Conservation (phyloP, 371 early-diverging fungal genomes). For the Basidiobolus meristosporus region DNA sequence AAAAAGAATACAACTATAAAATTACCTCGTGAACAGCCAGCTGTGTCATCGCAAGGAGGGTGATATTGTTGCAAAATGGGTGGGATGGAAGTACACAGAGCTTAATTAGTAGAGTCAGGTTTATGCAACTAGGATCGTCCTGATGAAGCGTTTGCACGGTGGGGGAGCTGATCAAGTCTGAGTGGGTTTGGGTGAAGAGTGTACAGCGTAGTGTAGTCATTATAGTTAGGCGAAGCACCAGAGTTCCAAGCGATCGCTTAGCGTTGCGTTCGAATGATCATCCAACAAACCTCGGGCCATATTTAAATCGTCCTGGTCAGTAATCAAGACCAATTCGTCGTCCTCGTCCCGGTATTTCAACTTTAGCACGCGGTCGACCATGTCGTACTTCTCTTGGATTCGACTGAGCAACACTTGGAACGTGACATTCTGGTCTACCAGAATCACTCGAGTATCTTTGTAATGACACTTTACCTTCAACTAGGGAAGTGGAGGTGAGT, state of each 20-base stretch:
- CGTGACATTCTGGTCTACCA: constrained; percentile 30
- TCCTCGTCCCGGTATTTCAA: constrained; percentile 83
- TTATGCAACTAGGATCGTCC: too few relatives aligned
- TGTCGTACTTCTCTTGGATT: constrained; percentile 45
- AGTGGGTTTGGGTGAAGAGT: too few relatives aligned
- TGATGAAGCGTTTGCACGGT: too few relatives aligned
- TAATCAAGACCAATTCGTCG: constrained; percentile 65
- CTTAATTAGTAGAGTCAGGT: too few relatives aligned
- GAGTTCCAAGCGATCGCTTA: constrained; percentile 31
- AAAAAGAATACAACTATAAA: too few relatives aligned
- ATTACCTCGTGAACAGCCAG: too few relatives aligned
- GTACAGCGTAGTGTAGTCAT: too few relatives aligned
- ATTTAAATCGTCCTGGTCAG: constrained; percentile 79
- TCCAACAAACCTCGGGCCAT: constrained; percentile 51
- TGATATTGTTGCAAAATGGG: too few relatives aligned
- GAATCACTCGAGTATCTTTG: constrained; percentile 44
- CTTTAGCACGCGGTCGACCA: constrained; percentile 17
- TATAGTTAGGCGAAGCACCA: constrained; percentile 26
- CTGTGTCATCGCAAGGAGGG: too few relatives aligned
- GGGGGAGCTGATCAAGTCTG: too few relatives aligned
- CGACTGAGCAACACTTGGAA: constrained; percentile 34
- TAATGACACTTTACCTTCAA: constrained; percentile 68
- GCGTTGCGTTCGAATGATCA: constrained; percentile 9
- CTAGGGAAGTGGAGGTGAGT: constrained; percentile 2
- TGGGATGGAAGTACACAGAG: too few relatives aligned